Percentiles rank a stretch among this genome's conserved stretches.
Evolutionary conservation across 345 rosid species (phyloP).

Genomic region (Populus davidiana): DNA sequence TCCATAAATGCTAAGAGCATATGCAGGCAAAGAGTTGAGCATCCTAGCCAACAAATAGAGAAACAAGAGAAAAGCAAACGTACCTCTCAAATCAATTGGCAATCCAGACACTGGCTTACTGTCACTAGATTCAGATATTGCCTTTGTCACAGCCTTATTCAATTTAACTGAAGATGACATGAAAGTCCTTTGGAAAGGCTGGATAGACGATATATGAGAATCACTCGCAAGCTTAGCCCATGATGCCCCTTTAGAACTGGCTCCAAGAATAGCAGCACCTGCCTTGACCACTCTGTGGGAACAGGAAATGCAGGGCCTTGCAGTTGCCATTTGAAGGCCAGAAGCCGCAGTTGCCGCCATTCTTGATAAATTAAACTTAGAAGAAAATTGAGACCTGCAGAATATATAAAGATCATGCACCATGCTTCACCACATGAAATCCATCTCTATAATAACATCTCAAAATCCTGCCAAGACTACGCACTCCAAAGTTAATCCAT

Average conservation of each 20-base stretch:
- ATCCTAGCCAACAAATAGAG: neutral
- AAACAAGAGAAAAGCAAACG: slow-evolving; percentile 6
- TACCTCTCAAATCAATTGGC: slow-evolving; percentile 86
- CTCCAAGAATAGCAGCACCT: slow-evolving; percentile 39
- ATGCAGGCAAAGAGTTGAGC: neutral
- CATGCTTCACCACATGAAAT: neutral
- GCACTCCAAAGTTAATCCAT: neutral
- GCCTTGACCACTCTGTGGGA: slow-evolving; percentile 41
- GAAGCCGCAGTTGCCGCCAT: slow-evolving; percentile 66
- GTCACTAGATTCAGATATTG: slow-evolving; percentile 56
- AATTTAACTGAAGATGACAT: slow-evolving; percentile 35
- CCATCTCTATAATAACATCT: neutral
- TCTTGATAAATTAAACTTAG: slow-evolving; percentile 22
- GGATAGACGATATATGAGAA: slow-evolving; percentile 47
- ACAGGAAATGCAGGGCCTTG: slow-evolving; percentile 51
- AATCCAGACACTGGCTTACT: slow-evolving; percentile 55
- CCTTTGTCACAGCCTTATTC: slow-evolving; percentile 47
- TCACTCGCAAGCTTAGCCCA: slow-evolving; percentile 48
- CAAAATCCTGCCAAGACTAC: neutral
- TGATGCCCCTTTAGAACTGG: slow-evolving; percentile 37
- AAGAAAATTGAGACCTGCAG: slow-evolving; percentile 23
- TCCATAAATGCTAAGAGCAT: neutral
- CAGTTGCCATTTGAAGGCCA: slow-evolving; percentile 51
- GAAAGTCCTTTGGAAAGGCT: slow-evolving; percentile 34
- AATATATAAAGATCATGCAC: neutral